A percentile compares a stretch with the other conserved stretches of the same genome.
phyloP scores from a whole-genome alignment of 1,284 basidiomycete species.

The Wolfiporia cocos region DNA sequence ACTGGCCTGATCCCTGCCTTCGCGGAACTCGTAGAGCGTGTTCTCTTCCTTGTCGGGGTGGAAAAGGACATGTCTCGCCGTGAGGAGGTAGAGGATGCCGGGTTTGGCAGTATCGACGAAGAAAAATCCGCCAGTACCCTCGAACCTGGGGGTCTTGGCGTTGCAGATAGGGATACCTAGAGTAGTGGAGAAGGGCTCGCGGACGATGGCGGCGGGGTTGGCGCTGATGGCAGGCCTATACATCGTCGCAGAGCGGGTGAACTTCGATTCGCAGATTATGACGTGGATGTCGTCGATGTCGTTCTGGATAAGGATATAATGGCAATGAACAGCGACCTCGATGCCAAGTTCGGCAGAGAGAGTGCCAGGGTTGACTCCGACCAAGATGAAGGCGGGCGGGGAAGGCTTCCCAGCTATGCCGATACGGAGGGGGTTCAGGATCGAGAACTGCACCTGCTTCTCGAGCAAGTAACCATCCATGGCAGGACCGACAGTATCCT shows the following conservation, averaged over 20 bases:
- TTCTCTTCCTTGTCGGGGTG: slow-evolving; percentile 13
- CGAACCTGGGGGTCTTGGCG: slow-evolving; percentile 7
- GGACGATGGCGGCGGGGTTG: slow-evolving; percentile 9
- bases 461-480: slow-evolving; percentile 10
- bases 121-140: slow-evolving; percentile 30
- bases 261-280: slow-evolving; percentile 16
- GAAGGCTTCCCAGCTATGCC: slow-evolving; percentile 12
- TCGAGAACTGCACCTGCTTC: slow-evolving; percentile 16
- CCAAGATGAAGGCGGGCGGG: slow-evolving; percentile 20
- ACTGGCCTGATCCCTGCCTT: slow-evolving; percentile 10
- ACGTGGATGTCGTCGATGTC: slow-evolving; percentile 19
- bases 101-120: slow-evolving; percentile 17
- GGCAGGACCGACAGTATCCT: slow-evolving; percentile 13
- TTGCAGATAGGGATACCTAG: slow-evolving; percentile 21
- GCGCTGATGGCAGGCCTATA: slow-evolving; percentile 10
- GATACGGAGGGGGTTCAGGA: slow-evolving; percentile 16
- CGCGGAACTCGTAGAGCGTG: slow-evolving; percentile 11
- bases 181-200: slow-evolving; percentile 20
- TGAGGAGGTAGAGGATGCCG: slow-evolving; percentile 22
- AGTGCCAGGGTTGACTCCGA: slow-evolving; percentile 24
- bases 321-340: slow-evolving; percentile 19
- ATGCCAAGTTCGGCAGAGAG: slow-evolving; percentile 21
- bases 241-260: slow-evolving; percentile 5
- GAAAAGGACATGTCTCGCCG: slow-evolving; percentile 23
- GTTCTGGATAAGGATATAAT: slow-evolving; percentile 15